phyloP scores from a whole-genome alignment of 805 yeast species.

The Candida vartiovaarae region DNA sequence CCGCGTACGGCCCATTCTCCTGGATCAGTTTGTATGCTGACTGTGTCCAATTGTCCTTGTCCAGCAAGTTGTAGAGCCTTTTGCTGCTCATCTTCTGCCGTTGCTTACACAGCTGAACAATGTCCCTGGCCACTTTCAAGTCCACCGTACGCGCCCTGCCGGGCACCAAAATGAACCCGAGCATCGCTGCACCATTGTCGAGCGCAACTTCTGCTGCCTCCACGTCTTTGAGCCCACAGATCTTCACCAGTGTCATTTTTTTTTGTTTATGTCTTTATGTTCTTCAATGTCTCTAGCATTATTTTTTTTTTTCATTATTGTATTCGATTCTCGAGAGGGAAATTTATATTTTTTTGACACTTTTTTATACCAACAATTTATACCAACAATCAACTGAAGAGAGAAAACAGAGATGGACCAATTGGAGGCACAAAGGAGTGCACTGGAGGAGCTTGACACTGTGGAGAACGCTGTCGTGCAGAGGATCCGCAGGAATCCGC shows the following conservation, averaged over 20 bases:
- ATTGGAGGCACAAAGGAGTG: constrained; percentile 32
- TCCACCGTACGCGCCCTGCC: constrained; percentile 65
- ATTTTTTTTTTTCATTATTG: too few relatives aligned
- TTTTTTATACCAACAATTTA: too few relatives aligned
- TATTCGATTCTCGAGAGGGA: background rate
- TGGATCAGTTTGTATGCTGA: constrained; percentile 19
- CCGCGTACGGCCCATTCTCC: constrained; percentile 56
- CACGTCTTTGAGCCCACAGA: constrained; percentile 70
- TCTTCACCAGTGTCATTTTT: constrained; percentile 48
- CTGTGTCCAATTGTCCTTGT: constrained; percentile 2
- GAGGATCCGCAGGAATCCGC: constrained; percentile 53
- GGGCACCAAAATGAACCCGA: constrained; percentile 89
- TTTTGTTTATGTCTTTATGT: background rate
- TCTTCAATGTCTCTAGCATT: too few relatives aligned
- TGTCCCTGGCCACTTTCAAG: constrained; percentile 36
- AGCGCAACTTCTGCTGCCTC: constrained; percentile 72
- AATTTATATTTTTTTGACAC: too few relatives aligned
- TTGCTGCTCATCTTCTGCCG: constrained; percentile 2
- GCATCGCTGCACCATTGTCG: constrained; percentile 60
- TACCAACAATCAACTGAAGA: background rate
- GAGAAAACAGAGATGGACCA: constrained; percentile 13
- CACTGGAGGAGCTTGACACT: constrained; percentile 60
- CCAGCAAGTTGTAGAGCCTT: constrained; percentile 4
- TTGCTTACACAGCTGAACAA: constrained; percentile 31
- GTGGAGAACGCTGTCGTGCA: constrained; percentile 61